Evolutionary conservation across 352 stramenopile species (phyloP).

Genomic region (Globisporangium orthogonon): DNA sequence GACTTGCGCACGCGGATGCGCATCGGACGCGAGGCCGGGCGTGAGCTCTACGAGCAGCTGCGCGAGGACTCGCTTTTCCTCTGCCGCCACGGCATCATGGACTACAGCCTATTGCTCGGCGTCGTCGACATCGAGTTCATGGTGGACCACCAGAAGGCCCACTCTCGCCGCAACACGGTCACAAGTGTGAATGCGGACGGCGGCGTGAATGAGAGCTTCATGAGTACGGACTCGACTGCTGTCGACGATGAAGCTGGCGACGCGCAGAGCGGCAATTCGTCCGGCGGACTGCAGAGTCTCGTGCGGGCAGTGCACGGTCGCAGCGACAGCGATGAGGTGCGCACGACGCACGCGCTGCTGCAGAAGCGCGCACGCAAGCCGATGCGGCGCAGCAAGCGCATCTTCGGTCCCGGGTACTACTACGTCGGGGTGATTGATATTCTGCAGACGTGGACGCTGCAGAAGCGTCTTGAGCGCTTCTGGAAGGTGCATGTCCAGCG

Average conservation of each 20-base stretch:
- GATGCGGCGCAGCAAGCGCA: constrained; percentile 67
- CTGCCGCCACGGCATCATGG: constrained; percentile 80
- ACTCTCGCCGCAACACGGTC: constrained; percentile 21
- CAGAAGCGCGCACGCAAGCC: constrained; percentile 21
- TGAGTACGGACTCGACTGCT: constrained; percentile 17
- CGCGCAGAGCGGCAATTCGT: neutral
- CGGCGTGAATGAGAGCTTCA: constrained; percentile 30
- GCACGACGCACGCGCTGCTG: constrained; percentile 1
- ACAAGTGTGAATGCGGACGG: constrained; percentile 21
- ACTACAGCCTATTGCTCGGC: constrained; percentile 87
- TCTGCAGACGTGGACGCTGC: constrained; percentile 81
- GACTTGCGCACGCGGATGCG: constrained; percentile 77
- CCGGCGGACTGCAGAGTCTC: neutral
- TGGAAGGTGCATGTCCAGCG: constrained; percentile 74
- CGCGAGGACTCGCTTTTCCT: constrained; percentile 74
- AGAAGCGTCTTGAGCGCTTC: constrained; percentile 80
- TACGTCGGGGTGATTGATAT: constrained; percentile 91
- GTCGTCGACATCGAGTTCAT: constrained; percentile 82
- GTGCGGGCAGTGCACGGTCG: neutral
- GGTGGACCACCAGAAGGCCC: constrained; percentile 37
- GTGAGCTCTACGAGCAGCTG: constrained; percentile 59
- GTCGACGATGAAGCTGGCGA: constrained; percentile 14
- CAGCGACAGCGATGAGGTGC: constrained; percentile 3
- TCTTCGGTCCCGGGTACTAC: constrained; percentile 84
- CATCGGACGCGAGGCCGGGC: constrained; percentile 50